These are phyloP conservation scores for Scleroderma citrinum DNA, from an alignment of 768 basidiomycete species.

Conservation along the genomic window DNA sequence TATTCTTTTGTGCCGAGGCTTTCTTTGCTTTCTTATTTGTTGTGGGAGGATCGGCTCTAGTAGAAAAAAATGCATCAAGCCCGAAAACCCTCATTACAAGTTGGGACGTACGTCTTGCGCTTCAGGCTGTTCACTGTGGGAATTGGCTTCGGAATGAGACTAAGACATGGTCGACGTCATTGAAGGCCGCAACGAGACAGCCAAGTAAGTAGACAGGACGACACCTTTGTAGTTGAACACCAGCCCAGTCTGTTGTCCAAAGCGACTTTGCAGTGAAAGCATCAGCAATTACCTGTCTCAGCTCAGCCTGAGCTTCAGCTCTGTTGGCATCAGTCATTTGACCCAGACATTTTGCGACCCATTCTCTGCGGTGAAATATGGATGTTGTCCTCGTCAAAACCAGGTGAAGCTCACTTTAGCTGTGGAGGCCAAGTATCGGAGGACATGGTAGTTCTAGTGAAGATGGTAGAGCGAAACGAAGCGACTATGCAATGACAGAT, in stretches of 20 bases:
- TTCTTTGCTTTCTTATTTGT: slow-evolving; percentile 63
- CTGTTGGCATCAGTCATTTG: slow-evolving; percentile 89
- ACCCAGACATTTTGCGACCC: slow-evolving; percentile 90
- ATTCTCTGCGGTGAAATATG: slow-evolving; percentile 56
- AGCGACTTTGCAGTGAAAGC: slow-evolving; percentile 80
- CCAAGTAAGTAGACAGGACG: background rate
- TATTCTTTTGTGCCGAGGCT: slow-evolving; percentile 36
- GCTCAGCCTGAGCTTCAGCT: slow-evolving; percentile 83
- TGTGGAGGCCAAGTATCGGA: slow-evolving; percentile 77
- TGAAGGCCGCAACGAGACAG: slow-evolving; percentile 10
- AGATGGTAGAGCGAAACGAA: background rate
- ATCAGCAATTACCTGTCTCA: slow-evolving; percentile 95
- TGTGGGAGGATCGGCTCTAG: slow-evolving; percentile 34
- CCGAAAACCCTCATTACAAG: background rate
- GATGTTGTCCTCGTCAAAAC: slow-evolving; percentile 1
- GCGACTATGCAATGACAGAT: background rate
- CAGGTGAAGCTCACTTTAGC: slow-evolving; percentile 50
- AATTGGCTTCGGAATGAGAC: slow-evolving; percentile 55
- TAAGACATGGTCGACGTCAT: slow-evolving; percentile 25
- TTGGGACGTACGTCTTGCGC: slow-evolving; percentile 56
- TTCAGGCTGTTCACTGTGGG: slow-evolving; percentile 51
- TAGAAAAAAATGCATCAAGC: slow-evolving; percentile 7
- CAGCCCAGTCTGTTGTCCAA: slow-evolving; percentile 93
- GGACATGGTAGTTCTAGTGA: no score
- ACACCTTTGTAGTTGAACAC: slow-evolving; percentile 82